Conservation (phyloP, 2,329 filamentous ascomycete genomes). For the Grosmannia penicillata region DNA sequence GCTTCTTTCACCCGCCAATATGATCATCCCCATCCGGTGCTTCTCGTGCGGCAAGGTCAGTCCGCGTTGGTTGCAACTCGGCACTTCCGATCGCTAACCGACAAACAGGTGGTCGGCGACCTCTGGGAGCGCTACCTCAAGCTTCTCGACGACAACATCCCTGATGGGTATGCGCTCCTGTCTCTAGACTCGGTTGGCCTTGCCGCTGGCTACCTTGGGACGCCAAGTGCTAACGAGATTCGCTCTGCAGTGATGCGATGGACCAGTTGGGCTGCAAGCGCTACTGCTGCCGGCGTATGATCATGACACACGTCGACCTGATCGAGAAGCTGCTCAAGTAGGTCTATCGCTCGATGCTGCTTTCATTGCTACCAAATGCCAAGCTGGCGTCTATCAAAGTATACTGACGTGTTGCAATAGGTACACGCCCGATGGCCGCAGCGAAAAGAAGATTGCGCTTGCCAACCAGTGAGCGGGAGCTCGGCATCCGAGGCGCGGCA, state of each 20-base stretch:
- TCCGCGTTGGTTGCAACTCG: not conserved
- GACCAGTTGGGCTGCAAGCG: constrained; percentile 84
- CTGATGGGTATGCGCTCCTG: constrained; percentile 49
- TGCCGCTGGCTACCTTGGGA: no score
- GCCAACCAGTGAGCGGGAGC: constrained; percentile 9
- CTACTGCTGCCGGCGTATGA: constrained; percentile 98
- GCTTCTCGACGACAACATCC: constrained; percentile 63
- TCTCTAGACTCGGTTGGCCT: no score
- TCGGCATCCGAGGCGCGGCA: no score
- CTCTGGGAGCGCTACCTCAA: constrained; percentile 94
- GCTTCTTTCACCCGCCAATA: constrained; percentile 20
- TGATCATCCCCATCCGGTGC: constrained; percentile 98
- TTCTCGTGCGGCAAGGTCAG: constrained; percentile 97
- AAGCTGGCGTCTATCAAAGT: not conserved
- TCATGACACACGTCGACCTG: constrained; percentile 98
- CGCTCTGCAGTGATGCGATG: constrained; percentile 71
- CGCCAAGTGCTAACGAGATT: constrained; percentile 2
- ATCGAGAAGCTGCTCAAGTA: constrained; percentile 97
- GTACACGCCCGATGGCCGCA: constrained; percentile 48
- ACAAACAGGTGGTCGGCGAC: constrained; percentile 76
- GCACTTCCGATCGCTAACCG: not conserved
- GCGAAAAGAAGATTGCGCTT: constrained; percentile 40
- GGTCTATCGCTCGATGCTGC: constrained; percentile 13
- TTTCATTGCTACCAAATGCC: no score
- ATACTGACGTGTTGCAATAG: constrained; percentile 19